Evolutionary conservation across 1,139 yeast genomes (phyloP).

Genomic region (Lizanozyma gosingica): DNA sequence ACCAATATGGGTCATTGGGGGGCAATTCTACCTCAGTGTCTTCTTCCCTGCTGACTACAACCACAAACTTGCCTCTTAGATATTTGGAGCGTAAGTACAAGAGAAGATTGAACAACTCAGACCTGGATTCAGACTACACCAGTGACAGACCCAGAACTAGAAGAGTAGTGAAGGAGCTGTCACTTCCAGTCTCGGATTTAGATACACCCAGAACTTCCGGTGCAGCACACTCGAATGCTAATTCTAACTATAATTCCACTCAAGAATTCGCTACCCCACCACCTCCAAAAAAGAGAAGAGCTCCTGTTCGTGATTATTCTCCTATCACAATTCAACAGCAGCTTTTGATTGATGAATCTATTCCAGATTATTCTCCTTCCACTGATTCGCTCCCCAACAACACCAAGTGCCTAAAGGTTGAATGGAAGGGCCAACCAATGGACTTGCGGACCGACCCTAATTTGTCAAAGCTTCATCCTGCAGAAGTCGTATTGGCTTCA

Average conservation of each 20-base stretch:
- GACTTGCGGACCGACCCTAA: slow-evolving; percentile 75
- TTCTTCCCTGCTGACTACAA: slow-evolving; percentile 13
- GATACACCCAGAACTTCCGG: slow-evolving; percentile 10
- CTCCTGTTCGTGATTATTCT: slow-evolving; percentile 19
- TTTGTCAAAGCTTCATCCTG: slow-evolving; percentile 69
- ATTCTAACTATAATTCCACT: slow-evolving; percentile 3
- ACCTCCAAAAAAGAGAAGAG: slow-evolving; percentile 34
- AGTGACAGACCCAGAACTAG: slow-evolving; percentile 52
- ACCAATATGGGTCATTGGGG: slow-evolving; percentile 30
- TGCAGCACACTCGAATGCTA: neutral
- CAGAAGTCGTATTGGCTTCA: slow-evolving; percentile 82
- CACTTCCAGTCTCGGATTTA: slow-evolving; percentile 11
- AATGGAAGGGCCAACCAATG: slow-evolving; percentile 99
- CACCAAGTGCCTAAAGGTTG: slow-evolving; percentile 68
- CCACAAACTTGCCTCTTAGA: slow-evolving; percentile 10
- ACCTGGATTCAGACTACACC: slow-evolving; percentile 24
- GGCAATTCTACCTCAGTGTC: slow-evolving; percentile 7
- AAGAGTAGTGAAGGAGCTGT: slow-evolving; percentile 36
- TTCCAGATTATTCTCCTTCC: slow-evolving; percentile 75
- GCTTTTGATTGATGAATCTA: slow-evolving; percentile 44
- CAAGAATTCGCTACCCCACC: slow-evolving; percentile 10
- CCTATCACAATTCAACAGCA: slow-evolving; percentile 35
- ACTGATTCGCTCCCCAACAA: slow-evolving; percentile 57
- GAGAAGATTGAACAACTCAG: slow-evolving; percentile 14
- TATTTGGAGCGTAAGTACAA: slow-evolving; percentile 25